phyloP scores from a whole-genome alignment of 768 basidiomycete genomes.

The Lentinula guzmanii region DNA sequence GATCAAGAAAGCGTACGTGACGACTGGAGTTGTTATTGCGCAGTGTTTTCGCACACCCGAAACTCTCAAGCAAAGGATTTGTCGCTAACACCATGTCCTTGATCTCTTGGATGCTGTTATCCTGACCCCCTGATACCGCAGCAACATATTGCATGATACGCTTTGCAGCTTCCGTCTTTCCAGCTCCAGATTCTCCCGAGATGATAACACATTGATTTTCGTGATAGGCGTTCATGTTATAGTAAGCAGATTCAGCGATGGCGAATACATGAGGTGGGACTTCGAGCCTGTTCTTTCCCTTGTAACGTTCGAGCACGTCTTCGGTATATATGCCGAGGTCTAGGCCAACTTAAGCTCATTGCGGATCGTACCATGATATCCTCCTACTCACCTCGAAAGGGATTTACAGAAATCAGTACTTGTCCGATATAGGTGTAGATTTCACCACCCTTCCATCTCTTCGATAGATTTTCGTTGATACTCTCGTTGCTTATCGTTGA shows the following conservation, averaged over 20 bases:
- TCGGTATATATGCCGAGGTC: constrained; percentile 99
- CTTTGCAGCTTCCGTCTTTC: constrained; percentile 99
- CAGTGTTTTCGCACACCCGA: constrained; percentile 97
- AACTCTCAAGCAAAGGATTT: constrained; percentile 95
- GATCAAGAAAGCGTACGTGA: constrained; percentile 61
- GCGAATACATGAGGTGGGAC: constrained; percentile 97
- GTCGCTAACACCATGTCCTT: constrained; percentile 99
- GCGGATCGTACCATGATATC: neutral
- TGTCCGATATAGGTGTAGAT: constrained; percentile 99
- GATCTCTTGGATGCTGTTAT: constrained; percentile 92
- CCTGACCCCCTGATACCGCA: constrained; percentile 85
- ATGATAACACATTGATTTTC: constrained; percentile 99
- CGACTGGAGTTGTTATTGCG: constrained; percentile 98
- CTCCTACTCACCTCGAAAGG: constrained; percentile 70
- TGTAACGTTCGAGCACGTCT: constrained; percentile 76
- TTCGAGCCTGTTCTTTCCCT: constrained; percentile 96
- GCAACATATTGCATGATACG: constrained; percentile 99
- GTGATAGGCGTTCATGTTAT: constrained; percentile 98
- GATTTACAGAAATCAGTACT: constrained; percentile 98
- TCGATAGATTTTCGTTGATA: constrained; percentile 97
- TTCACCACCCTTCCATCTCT: constrained; percentile 90
- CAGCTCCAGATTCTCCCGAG: constrained; percentile 97
- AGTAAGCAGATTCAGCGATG: constrained; percentile 96
- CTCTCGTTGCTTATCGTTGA: constrained; percentile 96
- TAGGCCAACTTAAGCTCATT: constrained; percentile 22